phyloP scores from a whole-genome alignment of 2,329 filamentous ascomycete species.

The Lachnellula arida region DNA sequence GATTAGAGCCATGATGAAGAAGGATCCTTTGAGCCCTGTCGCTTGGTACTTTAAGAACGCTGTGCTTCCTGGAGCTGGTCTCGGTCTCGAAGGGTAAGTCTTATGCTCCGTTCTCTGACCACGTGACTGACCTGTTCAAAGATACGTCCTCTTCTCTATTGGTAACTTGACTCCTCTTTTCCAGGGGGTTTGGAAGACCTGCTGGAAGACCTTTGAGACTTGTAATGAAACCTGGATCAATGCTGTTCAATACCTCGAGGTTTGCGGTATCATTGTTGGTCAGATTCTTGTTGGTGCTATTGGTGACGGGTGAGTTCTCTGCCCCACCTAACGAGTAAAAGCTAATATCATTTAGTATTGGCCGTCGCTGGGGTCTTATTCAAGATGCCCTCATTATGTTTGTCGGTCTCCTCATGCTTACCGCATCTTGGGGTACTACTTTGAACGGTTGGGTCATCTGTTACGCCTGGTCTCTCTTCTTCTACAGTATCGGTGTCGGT shows the following conservation, averaged over 20 bases:
- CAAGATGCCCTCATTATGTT: slow-evolving; percentile 96
- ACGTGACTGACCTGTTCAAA: slow-evolving; percentile 24
- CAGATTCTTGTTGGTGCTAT: slow-evolving; percentile 83
- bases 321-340: slow-evolving; percentile 1
- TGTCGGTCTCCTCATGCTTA: slow-evolving; percentile 84
- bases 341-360: slow-evolving; percentile 54
- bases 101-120: background rate
- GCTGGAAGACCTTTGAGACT: slow-evolving; percentile 63
- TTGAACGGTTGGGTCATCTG: slow-evolving; percentile 95
- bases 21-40: slow-evolving; percentile 79
- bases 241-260: slow-evolving; percentile 85
- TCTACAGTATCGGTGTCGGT: slow-evolving; percentile 73
- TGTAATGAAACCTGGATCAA: slow-evolving; percentile 79
- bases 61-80: slow-evolving; percentile 85
- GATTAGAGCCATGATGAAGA: slow-evolving; percentile 77
- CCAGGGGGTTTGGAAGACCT: slow-evolving; percentile 65
- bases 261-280: slow-evolving; percentile 90
- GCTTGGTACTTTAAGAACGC: slow-evolving; percentile 85
- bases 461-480: slow-evolving; percentile 92
- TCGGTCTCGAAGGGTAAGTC: slow-evolving; percentile 74
- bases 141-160: slow-evolving; percentile 95
- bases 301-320: slow-evolving; percentile 56
- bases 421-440: slow-evolving; percentile 80
- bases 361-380: slow-evolving; percentile 90
- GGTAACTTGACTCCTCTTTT: slow-evolving; percentile 87